phyloP scores from a whole-genome alignment of 768 basidiomycete genomes.

The Tephrocybe rancida region DNA sequence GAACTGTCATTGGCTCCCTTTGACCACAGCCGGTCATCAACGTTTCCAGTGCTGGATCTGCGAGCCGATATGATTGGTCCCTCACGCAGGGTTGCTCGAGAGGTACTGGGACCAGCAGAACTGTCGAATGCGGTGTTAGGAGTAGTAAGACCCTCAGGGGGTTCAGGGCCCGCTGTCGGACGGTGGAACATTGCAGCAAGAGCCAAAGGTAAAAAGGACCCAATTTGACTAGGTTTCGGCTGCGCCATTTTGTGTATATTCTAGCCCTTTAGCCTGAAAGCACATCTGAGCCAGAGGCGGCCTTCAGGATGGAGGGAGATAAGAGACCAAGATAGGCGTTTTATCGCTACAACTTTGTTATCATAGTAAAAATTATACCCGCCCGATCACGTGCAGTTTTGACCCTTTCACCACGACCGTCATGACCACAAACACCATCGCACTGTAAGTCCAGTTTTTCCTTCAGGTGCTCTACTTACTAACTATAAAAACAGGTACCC shows the following conservation, averaged over 20 bases:
- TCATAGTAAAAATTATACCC: constrained; percentile 3
- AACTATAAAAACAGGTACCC: constrained; percentile 58
- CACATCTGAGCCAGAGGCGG: neutral
- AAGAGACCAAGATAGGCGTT: neutral
- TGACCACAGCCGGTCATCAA: neutral
- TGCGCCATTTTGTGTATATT: neutral
- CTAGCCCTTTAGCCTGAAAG: constrained; percentile 1
- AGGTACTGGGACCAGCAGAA: neutral
- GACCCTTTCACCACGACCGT: constrained; percentile 2
- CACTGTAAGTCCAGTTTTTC: constrained; percentile 38
- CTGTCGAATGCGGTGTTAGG: neutral
- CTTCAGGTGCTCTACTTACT: neutral
- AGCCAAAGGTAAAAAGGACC: neutral
- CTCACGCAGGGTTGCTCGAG: neutral
- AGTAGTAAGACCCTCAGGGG: constrained; percentile 3
- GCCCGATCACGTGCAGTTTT: constrained; percentile 15
- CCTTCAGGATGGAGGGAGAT: neutral
- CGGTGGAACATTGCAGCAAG: constrained; percentile 2
- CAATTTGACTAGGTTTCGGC: neutral
- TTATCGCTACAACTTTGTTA: neutral
- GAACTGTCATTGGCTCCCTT: neutral
- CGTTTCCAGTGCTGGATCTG: constrained; percentile 1
- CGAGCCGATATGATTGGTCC: neutral
- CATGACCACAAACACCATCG: constrained; percentile 51
- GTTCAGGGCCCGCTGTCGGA: constrained; percentile 3